Percentiles rank a stretch among this genome's conserved stretches.
These are phyloP conservation scores for Botryosphaeria agaves DNA, from an alignment of 2,329 filamentous ascomycete genomes.

Conservation along the genomic window DNA sequence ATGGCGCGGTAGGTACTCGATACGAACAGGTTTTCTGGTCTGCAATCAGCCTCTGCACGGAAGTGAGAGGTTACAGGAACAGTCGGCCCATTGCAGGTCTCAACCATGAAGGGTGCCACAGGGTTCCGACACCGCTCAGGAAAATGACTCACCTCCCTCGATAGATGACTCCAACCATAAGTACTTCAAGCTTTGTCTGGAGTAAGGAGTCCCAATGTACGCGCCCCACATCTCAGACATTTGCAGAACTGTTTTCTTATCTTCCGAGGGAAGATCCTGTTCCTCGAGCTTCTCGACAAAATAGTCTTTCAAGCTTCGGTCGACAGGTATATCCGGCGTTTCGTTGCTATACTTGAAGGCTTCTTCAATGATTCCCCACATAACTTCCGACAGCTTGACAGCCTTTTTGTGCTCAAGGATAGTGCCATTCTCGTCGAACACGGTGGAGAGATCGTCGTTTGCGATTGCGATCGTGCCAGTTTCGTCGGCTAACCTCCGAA, in stretches of 20 bases:
- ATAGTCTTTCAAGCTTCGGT: constrained; percentile 39
- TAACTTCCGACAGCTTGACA: constrained; percentile 22
- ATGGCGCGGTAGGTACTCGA: constrained; percentile 42
- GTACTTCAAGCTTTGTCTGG: constrained; percentile 52
- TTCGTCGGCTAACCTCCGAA: constrained; percentile 45
- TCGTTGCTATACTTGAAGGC: constrained; percentile 51
- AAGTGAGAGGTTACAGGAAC: too few species aligned
- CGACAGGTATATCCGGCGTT: constrained; percentile 31
- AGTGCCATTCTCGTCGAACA: constrained; percentile 26
- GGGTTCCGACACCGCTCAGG: too few species aligned
- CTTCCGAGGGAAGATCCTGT: constrained; percentile 12
- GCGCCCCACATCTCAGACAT: constrained; percentile 51
- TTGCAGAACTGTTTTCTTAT: constrained; percentile 25
- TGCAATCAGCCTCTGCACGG: too few species aligned
- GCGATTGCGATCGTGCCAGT: constrained; percentile 37
- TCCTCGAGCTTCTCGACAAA: constrained; percentile 32
- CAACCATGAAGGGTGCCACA: too few species aligned
- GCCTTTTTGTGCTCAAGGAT: background rate
- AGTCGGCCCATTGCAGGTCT: too few species aligned
- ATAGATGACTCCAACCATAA: constrained; percentile 68
- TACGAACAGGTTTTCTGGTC: constrained; percentile 47
- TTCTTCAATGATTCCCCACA: constrained; percentile 52
- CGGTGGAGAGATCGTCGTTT: constrained; percentile 35
- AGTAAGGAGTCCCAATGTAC: constrained; percentile 49
- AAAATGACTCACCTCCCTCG: constrained; percentile 39